Base-by-base conservation (phyloP, 495 filamentous ascomycete species). In the Umbilicaria muhlenbergii region DNA sequence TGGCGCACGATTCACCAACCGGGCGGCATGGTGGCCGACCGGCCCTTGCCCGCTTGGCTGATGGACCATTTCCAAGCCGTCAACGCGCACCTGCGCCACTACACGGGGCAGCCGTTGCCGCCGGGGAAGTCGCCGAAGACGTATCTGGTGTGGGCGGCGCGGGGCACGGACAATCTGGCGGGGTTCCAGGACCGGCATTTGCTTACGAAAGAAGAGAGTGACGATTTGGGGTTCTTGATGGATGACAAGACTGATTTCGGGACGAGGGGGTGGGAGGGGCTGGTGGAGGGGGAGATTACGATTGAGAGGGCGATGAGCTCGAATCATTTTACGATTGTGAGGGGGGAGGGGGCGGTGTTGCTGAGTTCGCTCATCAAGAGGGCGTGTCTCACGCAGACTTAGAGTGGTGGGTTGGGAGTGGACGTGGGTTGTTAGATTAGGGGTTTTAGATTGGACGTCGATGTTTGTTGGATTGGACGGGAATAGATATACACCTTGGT, bases 51-150 rank as follows among this genome's bases (percentile, higher is more conserved):
- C 3, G 66, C 64, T 10, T 91, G 84, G 84, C 71, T 91, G 3
- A 71, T 88, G 0, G 82, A 83, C 39, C 84, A 91, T 61, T 91
- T 91, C 62, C 61, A 75, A 3, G 74, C 81, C 16, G 80, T 80
- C 38, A 81, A 88, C 46, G 72, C 76, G 39, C 76, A 78, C 1
- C 60, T 88, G 34, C 76, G 77, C 47, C 77, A 75, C 39, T 91
- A 88, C 59, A 80, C 77, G 19, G 67, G 70, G n/a, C 44, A 58
- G 5, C 57, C 64, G 0, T 24, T 45, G 36, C 21, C 43, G 21
- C 24, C 32, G 37, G 43, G 43, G 1, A 24, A 17, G 28, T 39
- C 36, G 12, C 77, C 82, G 4, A 73, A 74, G 44, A 79, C 80
- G 13, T 75, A 70, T 53, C 58, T 77, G 34, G 77, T 87, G 52